These are phyloP conservation scores for Ustilago cynodontis DNA, from an alignment of 1,284 basidiomycete genomes.

Conservation along the genomic window DNA sequence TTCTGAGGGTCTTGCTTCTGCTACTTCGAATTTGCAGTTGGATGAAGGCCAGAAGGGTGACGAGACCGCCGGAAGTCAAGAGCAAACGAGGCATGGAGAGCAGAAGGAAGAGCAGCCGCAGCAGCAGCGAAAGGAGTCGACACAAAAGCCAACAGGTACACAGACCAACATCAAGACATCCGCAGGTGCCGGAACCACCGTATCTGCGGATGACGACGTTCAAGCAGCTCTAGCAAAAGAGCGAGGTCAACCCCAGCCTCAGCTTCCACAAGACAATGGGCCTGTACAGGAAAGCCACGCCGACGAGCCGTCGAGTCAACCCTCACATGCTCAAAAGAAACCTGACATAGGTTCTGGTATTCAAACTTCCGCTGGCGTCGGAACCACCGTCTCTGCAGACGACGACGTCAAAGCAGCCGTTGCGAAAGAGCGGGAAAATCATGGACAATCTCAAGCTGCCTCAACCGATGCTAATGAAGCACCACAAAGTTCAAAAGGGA, in stretches of 20 bases:
- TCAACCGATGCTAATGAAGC: background rate
- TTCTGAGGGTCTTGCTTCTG: background rate
- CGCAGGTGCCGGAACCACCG: background rate
- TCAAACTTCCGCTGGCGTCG: conserved; percentile 22
- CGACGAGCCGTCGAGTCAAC: background rate
- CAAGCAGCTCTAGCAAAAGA: background rate
- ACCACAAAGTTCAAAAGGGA: background rate
- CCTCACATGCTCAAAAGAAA: conserved; percentile 13
- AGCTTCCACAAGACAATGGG: background rate
- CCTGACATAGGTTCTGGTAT: conserved; percentile 34
- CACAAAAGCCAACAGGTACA: background rate
- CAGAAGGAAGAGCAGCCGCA: background rate
- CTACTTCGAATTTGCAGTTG: background rate
- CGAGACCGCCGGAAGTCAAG: no score
- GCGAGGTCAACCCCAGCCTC: background rate
- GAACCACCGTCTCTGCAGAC: background rate
- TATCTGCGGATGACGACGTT: background rate
- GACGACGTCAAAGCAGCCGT: background rate
- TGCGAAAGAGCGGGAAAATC: background rate
- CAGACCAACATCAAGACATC: background rate
- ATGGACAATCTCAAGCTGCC: background rate
- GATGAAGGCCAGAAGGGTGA: background rate
- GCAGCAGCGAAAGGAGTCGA: background rate
- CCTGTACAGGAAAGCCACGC: background rate
- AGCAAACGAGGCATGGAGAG: no score